These are phyloP conservation scores for Filobasidium uniguttulatum DNA, from an alignment of 1,284 basidiomycete genomes.

Conservation along the genomic window DNA sequence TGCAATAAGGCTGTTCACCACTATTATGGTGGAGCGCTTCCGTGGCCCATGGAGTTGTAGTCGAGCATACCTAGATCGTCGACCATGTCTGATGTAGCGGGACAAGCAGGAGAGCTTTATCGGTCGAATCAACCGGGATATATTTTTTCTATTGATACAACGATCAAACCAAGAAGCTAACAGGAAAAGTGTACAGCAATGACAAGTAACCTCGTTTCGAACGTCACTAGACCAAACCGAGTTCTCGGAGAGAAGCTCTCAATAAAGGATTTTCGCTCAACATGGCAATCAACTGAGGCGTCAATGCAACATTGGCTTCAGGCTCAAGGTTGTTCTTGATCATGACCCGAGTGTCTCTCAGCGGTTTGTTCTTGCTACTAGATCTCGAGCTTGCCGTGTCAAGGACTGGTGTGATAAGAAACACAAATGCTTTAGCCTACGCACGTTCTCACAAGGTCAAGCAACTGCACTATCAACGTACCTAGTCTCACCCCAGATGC, in stretches of 20 bases:
- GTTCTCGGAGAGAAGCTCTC: background rate
- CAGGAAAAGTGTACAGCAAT: too few relatives aligned
- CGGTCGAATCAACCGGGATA: too few relatives aligned
- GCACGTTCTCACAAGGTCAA: background rate
- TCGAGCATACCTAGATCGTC: too few relatives aligned
- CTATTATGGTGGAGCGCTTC: background rate
- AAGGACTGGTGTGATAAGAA: too few relatives aligned
- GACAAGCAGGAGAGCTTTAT: too few relatives aligned
- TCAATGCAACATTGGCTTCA: constrained; percentile 10
- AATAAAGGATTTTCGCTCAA: constrained; percentile 10
- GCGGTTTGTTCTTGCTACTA: too few relatives aligned
- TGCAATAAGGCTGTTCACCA: constrained; percentile 3
- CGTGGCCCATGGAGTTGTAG: constrained; percentile 4
- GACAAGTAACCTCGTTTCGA: too few relatives aligned
- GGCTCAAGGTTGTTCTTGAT: background rate
- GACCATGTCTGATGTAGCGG: too few relatives aligned
- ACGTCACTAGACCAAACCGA: too few relatives aligned
- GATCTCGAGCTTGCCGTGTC: background rate
- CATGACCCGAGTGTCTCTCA: background rate
- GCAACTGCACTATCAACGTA: background rate
- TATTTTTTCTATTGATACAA: too few relatives aligned
- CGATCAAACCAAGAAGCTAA: too few relatives aligned
- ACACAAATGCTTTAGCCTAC: background rate
- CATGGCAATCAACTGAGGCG: constrained; percentile 12
- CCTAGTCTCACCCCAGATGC: background rate